phyloP scores from a whole-genome alignment of 345 rosid genomes.

The Citrus maxima region DNA sequence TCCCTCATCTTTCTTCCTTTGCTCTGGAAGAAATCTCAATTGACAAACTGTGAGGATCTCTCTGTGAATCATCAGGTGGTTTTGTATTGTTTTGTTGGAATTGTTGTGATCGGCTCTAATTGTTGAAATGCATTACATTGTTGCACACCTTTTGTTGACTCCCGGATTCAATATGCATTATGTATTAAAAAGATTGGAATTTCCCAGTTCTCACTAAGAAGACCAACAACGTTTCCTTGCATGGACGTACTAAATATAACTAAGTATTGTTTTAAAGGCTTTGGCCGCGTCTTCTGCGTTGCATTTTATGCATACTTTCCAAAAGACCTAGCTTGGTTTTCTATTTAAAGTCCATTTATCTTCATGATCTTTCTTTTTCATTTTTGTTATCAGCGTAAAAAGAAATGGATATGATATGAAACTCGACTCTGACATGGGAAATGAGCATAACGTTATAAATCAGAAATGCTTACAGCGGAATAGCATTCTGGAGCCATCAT shows the following conservation, averaged over 20 bases:
- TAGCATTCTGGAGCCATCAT: background rate
- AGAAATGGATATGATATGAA: background rate
- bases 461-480: too few relatives aligned
- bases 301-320: too few relatives aligned
- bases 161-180: conserved; percentile 26
- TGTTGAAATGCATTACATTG: conserved; percentile 21
- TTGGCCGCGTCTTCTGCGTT: background rate
- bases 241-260: conserved; percentile 5
- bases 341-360: background rate
- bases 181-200: conserved; percentile 28
- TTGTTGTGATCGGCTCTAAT: conserved; percentile 22
- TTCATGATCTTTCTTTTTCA: background rate
- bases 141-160: conserved; percentile 17
- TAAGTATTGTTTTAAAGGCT: background rate
- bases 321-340: too few relatives aligned
- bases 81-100: conserved; percentile 30
- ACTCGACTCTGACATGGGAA: background rate
- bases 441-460: background rate
- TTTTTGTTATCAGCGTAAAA: background rate
- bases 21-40: conserved; percentile 24
- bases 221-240: conserved; percentile 9
- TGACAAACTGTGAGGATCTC: conserved; percentile 23
- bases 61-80: conserved; percentile 27
- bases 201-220: conserved; percentile 23
- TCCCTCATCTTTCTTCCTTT: conserved; percentile 16